Conservation (phyloP, 2,329 filamentous ascomycete genomes). For the Zymoseptoria pseudotritici region DNA sequence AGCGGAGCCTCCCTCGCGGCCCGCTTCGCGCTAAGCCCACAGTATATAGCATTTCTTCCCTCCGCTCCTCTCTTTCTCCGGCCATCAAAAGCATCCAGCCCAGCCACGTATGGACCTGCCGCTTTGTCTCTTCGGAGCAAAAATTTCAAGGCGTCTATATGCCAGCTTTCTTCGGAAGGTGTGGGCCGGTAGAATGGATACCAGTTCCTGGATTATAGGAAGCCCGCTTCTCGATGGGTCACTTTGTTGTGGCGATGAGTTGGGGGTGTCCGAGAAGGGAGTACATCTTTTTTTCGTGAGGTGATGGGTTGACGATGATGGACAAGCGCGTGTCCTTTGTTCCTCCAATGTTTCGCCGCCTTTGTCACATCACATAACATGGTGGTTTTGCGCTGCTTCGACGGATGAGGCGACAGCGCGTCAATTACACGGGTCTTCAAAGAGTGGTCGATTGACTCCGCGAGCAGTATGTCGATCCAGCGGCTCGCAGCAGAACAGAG, state of each 20-base stretch:
- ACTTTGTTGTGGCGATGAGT: constrained; percentile 66
- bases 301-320: neutral
- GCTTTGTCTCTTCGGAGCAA: neutral
- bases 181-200: constrained; percentile 55
- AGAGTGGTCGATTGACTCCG: too few relatives aligned
- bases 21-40: too few relatives aligned
- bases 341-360: too few relatives aligned
- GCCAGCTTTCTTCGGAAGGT: constrained; percentile 54
- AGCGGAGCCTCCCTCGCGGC: too few relatives aligned
- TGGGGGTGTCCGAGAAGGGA: constrained; percentile 65
- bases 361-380: too few relatives aligned
- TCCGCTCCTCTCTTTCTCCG: constrained; percentile 32
- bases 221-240: constrained; percentile 62
- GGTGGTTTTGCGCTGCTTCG: too few relatives aligned
- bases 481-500: too few relatives aligned
- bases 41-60: constrained; percentile 5
- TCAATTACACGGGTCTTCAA: too few relatives aligned
- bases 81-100: constrained; percentile 55
- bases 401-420: too few relatives aligned
- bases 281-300: constrained; percentile 40
- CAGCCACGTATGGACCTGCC: constrained; percentile 49
- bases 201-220: constrained; percentile 52
- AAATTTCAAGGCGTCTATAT: constrained; percentile 55
- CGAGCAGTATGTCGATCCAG: too few relatives aligned
- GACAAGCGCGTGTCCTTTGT: too few relatives aligned